Conservation (phyloP, 768 basidiomycete species). For the Naganishia randhawae region DNA sequence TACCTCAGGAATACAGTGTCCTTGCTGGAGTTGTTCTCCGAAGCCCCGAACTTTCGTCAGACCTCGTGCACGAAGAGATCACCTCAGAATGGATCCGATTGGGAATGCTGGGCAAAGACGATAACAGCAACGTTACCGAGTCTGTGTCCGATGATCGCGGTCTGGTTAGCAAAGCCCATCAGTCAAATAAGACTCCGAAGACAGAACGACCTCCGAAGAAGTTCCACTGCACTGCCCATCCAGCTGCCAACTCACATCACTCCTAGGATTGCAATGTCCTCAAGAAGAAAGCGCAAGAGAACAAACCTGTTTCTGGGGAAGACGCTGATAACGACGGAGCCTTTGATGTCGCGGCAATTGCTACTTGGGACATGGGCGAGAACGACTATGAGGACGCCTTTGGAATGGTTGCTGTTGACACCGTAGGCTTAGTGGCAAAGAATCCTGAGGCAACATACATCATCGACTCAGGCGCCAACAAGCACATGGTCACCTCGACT, state of each 20-base stretch:
- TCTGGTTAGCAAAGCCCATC: background rate
- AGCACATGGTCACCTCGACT: background rate
- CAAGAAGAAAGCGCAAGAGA: slow-evolving; percentile 2
- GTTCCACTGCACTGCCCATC: background rate
- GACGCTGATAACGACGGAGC: background rate
- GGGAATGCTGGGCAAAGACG: background rate
- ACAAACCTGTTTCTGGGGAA: background rate
- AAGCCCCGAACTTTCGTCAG: background rate
- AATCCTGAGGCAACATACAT: background rate
- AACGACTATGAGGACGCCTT: background rate
- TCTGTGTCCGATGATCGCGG: background rate
- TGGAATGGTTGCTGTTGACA: background rate
- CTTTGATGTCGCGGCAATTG: background rate
- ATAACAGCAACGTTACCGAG: too few relatives aligned
- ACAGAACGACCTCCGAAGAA: background rate
- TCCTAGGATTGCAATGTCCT: slow-evolving; percentile 3
- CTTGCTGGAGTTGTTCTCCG: background rate
- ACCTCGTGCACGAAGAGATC: background rate
- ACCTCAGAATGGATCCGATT: background rate
- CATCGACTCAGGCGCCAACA: background rate
- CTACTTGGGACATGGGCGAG: background rate
- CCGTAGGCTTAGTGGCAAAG: background rate
- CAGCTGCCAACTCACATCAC: background rate
- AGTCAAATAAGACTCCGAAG: too few relatives aligned
- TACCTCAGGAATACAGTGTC: background rate